phyloP scores from a whole-genome alignment of 768 basidiomycete genomes.

The Cystobasidium onofrii region DNA sequence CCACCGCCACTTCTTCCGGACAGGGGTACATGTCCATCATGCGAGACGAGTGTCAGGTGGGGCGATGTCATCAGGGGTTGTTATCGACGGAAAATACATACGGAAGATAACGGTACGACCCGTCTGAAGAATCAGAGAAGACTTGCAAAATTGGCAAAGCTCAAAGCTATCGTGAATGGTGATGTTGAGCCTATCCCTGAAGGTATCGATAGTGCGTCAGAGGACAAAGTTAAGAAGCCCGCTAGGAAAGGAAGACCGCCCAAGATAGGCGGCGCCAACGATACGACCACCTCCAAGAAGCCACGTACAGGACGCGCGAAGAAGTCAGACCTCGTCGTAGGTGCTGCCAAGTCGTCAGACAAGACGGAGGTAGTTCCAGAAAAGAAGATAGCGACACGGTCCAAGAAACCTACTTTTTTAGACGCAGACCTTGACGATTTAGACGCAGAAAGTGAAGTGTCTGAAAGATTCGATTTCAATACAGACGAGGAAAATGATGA shows the following conservation, averaged over 20 bases:
- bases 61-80: conserved; percentile 45
- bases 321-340: not conserved
- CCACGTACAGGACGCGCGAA: not conserved
- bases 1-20: conserved; percentile 42
- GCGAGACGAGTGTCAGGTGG: conserved; percentile 42
- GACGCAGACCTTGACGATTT: not conserved
- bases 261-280: not conserved
- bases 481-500: not conserved
- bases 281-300: not conserved
- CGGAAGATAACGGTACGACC: conserved; percentile 21
- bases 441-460: not conserved
- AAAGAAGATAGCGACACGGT: no score
- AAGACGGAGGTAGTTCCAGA: not conserved
- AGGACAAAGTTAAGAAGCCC: not conserved
- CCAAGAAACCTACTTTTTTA: no score
- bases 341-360: not conserved
- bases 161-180: not conserved
- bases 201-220: not conserved
- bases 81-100: conserved; percentile 43
- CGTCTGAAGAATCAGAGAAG: not conserved
- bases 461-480: conserved; percentile 14
- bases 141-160: not conserved
- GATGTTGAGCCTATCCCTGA: not conserved
- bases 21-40: conserved; percentile 43
- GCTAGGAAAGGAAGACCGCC: not conserved